A percentile compares a stretch with the other conserved stretches of the same genome.
phyloP scores from a whole-genome alignment of 1,284 basidiomycete genomes.

The Tylopilus sp. region DNA sequence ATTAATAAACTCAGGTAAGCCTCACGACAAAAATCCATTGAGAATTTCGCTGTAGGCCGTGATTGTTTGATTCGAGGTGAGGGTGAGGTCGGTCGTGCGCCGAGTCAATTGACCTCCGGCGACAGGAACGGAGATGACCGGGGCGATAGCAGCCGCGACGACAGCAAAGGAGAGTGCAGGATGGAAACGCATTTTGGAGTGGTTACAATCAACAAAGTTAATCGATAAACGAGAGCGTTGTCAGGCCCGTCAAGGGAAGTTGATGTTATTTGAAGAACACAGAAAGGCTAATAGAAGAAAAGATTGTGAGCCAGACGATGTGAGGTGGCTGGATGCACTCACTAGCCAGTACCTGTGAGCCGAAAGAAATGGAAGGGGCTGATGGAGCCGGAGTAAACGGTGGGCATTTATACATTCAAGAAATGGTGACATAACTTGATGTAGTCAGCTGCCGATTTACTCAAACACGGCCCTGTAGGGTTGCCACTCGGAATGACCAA shows the following conservation, averaged over 20 bases:
- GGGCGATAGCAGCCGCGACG: neutral
- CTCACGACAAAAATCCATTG: neutral
- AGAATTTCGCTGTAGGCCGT: neutral
- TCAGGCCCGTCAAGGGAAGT: conserved; percentile 12
- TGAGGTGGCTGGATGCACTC: conserved; percentile 2
- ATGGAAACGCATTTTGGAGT: conserved; percentile 10
- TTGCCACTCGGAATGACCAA: neutral
- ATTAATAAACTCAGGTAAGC: neutral
- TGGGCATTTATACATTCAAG: conserved; percentile 2
- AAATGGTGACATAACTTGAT: neutral
- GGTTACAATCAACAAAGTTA: neutral
- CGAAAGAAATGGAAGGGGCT: conserved; percentile 15
- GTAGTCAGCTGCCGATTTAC: neutral
- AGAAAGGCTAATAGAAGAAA: conserved; percentile 8
- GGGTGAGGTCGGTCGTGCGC: neutral
- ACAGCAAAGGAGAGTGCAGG: conserved; percentile 1
- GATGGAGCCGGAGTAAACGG: neutral
- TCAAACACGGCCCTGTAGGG: neutral
- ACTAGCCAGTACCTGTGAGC: conserved; percentile 24
- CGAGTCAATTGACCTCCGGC: neutral
- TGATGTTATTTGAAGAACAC: conserved; percentile 5
- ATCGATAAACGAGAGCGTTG: conserved; percentile 5
- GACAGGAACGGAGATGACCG: conserved; percentile 8
- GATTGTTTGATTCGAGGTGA: neutral
- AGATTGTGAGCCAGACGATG: neutral